Evolutionary conservation across 345 rosid genomes (phyloP), one percentile per base, ranked within the genome.

Genomic region (Eucalyptus dawsonii): DNA sequence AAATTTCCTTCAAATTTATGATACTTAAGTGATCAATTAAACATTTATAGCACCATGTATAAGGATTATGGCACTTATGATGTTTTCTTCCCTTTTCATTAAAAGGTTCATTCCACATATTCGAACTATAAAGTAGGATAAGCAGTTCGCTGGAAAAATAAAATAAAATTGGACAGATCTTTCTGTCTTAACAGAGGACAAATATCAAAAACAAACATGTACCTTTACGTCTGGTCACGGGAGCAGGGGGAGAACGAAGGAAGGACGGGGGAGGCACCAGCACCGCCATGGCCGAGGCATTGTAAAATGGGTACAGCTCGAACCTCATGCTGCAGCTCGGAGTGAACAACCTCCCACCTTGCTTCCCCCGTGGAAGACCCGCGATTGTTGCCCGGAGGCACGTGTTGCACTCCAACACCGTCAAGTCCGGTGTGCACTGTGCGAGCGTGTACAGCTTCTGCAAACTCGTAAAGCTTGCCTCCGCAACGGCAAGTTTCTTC

Each of bases 341-440:
- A 62, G 72, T 62, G 72, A 62, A 62, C 72, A 29, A 29, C 72
- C 34, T 62, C 72, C 34, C 72, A 29, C 72, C 72, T 29, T 62
- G 72, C 72, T 25, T 22, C 9, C 3, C 87, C 87, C 4, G 21
- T 19, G 37, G 29, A 8, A 86, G 54, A 40, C 21, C 37, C 6
- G 10, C 11, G 34, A 62, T 29, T 14, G 17, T 16, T 4, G 72
- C 17, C 72, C 4, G 72, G 34, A 62, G 91, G 91, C 96, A 94
- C 24, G 44, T 53, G 8, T 80, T 60, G 87, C 94, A 95, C 14
- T 87, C 93, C 3, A 4, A 17, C 21, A 45, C 25, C 16, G 92
- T 90, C 51, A 95, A 51, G 89, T 95, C 96, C 31, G 93, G 95
- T 10, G 94, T 93, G 89, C 97, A 96, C 93, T 96, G 96, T 7